Evolutionary conservation across 169 alveolate genomes (phyloP), one percentile per base, ranked within the genome.

Genomic region (Theileria equi): DNA sequence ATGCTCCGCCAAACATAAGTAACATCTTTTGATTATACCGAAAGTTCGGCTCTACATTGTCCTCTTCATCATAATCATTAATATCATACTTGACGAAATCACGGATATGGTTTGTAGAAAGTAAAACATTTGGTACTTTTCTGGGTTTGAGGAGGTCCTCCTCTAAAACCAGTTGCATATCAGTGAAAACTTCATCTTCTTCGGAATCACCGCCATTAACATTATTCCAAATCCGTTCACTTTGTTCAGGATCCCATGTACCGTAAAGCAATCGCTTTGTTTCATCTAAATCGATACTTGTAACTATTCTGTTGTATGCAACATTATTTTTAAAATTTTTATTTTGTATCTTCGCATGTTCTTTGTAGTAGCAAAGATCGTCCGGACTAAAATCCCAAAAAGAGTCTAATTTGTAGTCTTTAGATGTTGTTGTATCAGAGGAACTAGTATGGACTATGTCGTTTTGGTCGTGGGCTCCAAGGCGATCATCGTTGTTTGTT

Each of bases 181-280:
- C 60, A 6, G n/a, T 7, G 13, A 60, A 60, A 5, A 60, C 25
- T 8, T 19, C 17, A 28, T 60, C 29, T 5, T n/a, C 25, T 4
- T 60, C 70, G 11, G 34, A 16, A 4, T 60, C 70, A 19, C 16
- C 38, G 1, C 70, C 70, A 28, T 29, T 36, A 19, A 74, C 5
- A 21, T 50, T 53, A 26, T 44, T 28, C 84, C 84, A 74, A 54
- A 74, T 35, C 43, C n/a, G 28, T 6, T 74, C 84, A 34, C 80
- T 64, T 21, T 52, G 55, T 6, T 64, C 52, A 26, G 77, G 43
- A 1, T 38, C 23, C 84, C 84, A 74, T 7, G 52, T 23, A 19
- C 84, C 84, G 50, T 74, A 70, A 35, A 74, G 25, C 7, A 74
- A 59, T 29, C 47, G 55, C 45, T 63, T 49, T 23, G 64, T 60